Evolutionary conservation across 257 asterid species (phyloP).

Genomic region (Solanum acaule): DNA sequence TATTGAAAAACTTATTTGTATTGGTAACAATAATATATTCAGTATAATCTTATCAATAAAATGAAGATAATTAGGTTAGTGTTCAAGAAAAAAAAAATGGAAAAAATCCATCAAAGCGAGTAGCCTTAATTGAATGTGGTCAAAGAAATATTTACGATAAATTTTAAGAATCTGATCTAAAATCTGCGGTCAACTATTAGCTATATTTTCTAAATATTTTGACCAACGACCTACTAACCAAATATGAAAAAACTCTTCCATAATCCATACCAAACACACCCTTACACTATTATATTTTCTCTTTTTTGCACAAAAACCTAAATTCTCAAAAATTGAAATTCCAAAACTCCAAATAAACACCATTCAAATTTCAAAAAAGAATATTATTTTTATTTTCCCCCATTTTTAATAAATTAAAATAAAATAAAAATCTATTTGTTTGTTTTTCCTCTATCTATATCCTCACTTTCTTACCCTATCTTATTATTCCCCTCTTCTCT

Average conservation of each 20-base stretch:
- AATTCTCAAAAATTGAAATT: not conserved
- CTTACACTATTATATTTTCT: not conserved
- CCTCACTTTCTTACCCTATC: conserved; percentile 41
- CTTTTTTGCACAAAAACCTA: not conserved
- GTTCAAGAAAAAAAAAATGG: too few species aligned
- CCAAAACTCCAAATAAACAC: not conserved
- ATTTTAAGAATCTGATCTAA: not conserved
- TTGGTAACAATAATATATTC: not conserved
- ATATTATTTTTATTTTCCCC: not conserved
- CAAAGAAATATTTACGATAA: not conserved
- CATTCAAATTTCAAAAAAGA: conserved; percentile 11
- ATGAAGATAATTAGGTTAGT: too few species aligned
- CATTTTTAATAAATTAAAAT: not conserved
- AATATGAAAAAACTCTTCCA: not conserved
- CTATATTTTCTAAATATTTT: not conserved
- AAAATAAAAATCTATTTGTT: not conserved
- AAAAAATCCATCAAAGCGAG: not conserved
- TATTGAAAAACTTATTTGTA: not conserved
- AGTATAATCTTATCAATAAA: not conserved
- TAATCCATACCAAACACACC: not conserved
- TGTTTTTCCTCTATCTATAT: conserved; percentile 13
- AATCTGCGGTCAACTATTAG: not conserved
- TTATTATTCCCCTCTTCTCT: not conserved
- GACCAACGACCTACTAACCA: not conserved
- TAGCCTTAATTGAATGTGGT: not conserved